phyloP scores from a whole-genome alignment of 768 basidiomycete species.

The Stropharia rugosoannulata region DNA sequence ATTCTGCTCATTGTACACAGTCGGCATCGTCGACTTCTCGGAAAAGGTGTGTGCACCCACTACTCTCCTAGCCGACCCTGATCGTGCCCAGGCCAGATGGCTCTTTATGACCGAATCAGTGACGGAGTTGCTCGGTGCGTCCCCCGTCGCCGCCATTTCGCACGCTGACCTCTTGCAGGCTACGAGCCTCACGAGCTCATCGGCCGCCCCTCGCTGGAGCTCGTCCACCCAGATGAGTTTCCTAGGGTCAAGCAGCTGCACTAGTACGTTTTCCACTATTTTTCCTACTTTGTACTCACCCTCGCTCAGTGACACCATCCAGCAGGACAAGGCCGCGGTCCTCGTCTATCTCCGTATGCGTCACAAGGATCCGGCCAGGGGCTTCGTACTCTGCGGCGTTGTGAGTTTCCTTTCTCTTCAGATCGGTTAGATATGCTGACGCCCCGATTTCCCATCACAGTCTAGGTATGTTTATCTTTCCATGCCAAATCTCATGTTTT shows the following conservation, averaged over 20 bases:
- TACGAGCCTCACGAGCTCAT: conserved; percentile 74
- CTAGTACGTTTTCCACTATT: conserved; percentile 45
- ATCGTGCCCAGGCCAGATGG: conserved; percentile 54
- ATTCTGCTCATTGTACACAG: conserved; percentile 31
- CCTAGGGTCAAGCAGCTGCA: conserved; percentile 64
- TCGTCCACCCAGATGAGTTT: conserved; percentile 82
- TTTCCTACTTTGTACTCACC: not conserved
- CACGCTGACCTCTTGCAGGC: conserved; percentile 38
- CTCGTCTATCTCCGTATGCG: conserved; percentile 76
- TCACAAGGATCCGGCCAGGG: conserved; percentile 78
- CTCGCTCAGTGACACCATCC: conserved; percentile 64
- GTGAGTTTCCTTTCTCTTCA: conserved; percentile 40
- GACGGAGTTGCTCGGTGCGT: conserved; percentile 59
- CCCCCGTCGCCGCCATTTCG: not conserved
- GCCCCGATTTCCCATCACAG: conserved; percentile 8
- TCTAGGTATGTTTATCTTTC: conserved; percentile 15
- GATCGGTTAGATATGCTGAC: conserved; percentile 5
- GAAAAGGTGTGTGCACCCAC: conserved; percentile 48
- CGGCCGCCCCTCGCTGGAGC: conserved; percentile 66
- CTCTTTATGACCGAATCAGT: conserved; percentile 67
- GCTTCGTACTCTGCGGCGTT: conserved; percentile 72
- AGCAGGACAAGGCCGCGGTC: conserved; percentile 76
- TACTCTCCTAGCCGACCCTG: not conserved
- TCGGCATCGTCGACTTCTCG: conserved; percentile 81
- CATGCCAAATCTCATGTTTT: conserved; percentile 7